These are phyloP conservation scores for Monascus ruber DNA, from an alignment of 2,329 filamentous ascomycete species.

Conservation along the genomic window DNA sequence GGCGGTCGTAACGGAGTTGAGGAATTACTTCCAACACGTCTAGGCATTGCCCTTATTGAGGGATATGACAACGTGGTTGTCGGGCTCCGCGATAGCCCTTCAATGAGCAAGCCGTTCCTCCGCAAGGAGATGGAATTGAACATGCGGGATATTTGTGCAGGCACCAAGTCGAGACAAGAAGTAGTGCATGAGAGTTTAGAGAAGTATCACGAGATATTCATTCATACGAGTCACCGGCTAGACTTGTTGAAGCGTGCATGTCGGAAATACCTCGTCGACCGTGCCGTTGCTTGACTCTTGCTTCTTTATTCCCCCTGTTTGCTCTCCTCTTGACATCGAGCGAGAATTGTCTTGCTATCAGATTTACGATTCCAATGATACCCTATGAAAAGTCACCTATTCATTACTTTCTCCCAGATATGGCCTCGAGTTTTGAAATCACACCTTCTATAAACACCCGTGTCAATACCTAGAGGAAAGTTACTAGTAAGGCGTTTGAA, in stretches of 20 bases:
- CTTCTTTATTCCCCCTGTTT: too few species aligned
- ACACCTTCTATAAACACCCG: too few species aligned
- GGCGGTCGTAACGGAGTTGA: constrained; percentile 46
- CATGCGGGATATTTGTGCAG: constrained; percentile 95
- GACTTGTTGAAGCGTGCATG: constrained; percentile 49
- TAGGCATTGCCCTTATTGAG: constrained; percentile 83
- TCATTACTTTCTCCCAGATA: too few species aligned
- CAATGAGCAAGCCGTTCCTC: constrained; percentile 87
- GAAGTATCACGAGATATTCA: constrained; percentile 78
- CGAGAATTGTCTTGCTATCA: too few species aligned
- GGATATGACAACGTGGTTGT: constrained; percentile 92
- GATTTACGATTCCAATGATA: too few species aligned
- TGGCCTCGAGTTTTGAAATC: too few species aligned
- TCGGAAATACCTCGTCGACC: constrained; percentile 44
- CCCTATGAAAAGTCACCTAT: too few species aligned
- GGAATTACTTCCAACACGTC: constrained; percentile 84
- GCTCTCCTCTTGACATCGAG: too few species aligned
- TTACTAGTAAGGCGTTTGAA: too few species aligned
- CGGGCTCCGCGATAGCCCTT: constrained; percentile 53
- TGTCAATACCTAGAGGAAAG: too few species aligned
- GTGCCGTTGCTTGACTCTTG: constrained; percentile 1
- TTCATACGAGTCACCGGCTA: constrained; percentile 67
- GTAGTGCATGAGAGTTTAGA: constrained; percentile 75
- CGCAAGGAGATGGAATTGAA: constrained; percentile 96
- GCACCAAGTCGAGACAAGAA: constrained; percentile 58